phyloP scores from a whole-genome alignment of 2,329 filamentous ascomycete genomes.

The Ceratocystis lukuohia region DNA sequence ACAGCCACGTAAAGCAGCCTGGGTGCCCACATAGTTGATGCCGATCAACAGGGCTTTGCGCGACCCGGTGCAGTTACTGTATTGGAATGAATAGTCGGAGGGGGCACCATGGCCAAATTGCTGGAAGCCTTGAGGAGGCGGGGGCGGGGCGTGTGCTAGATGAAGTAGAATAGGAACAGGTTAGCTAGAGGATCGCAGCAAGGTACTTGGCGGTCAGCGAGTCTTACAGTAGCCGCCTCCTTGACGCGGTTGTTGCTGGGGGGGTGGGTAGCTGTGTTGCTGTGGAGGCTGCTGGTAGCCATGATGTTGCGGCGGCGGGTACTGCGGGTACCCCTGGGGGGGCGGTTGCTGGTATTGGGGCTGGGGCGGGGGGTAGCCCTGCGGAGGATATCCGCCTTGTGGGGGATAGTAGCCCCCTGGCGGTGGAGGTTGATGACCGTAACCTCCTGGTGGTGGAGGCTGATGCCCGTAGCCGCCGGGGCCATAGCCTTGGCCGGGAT shows the following conservation, averaged over 20 bases:
- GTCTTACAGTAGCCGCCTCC: conserved; percentile 3
- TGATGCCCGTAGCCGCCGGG: conserved; percentile 20
- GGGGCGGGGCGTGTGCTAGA: conserved; percentile 36
- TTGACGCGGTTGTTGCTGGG: conserved; percentile 3
- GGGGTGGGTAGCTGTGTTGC: background rate
- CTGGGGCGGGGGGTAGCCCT: conserved; percentile 13
- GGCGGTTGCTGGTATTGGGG: conserved; percentile 10
- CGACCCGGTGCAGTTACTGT: conserved; percentile 78
- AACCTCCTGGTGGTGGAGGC: conserved; percentile 21
- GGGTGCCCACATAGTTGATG: conserved; percentile 47
- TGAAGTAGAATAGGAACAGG: conserved; percentile 30
- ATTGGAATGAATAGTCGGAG: conserved; percentile 69
- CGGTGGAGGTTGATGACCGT: conserved; percentile 19
- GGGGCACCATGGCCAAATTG: conserved; percentile 71
- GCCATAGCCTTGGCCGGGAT: conserved; percentile 21
- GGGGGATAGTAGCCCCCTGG: conserved; percentile 22
- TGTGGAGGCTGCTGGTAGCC: conserved; percentile 17
- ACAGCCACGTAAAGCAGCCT: conserved; percentile 44
- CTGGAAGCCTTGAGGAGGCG: conserved; percentile 54
- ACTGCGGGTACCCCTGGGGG: background rate
- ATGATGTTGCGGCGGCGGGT: conserved; percentile 9
- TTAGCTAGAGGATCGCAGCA: conserved; percentile 11
- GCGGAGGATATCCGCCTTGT: conserved; percentile 17
- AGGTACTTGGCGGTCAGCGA: background rate
- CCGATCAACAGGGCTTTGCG: conserved; percentile 49